Evolutionary conservation across 441 rosid genomes (phyloP), one percentile per base, ranked within the genome.

Genomic region (Viola pubescens): DNA sequence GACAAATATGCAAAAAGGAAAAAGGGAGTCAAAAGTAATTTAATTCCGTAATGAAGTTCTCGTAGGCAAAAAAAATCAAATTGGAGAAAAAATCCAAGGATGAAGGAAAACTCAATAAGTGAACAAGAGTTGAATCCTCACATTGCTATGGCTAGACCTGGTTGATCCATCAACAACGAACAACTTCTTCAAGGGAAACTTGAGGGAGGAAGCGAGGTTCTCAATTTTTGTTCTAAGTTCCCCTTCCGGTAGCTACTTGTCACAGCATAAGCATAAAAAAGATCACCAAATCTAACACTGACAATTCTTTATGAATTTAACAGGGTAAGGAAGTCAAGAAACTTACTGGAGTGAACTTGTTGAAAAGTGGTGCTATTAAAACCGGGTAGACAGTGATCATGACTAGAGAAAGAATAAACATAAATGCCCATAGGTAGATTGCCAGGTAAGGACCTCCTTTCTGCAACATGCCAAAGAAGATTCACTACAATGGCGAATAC

Each of bases 371-470:
- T 50, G 98, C 97, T 42, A 94, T 87, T 61, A 94, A 66, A 73
- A 86, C 61, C 37, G 97, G 97, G 73, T 83, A 88, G 63, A 94
- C 40, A 42, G 97, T 89, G 95, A 94, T 89, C 98, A 94, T 89
- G 68, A 83, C 94, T 59, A 94, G 87, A n/a, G 96, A 89, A 64
- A 89, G 79, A 65, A 81, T 85, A 69, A 94, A 88, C 91, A 88
- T 89, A 73, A 94, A 94, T 58, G 79, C 92, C 98, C 98, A 94
- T n/a, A 94, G 89, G 69, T 89, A 94, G 71, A 94, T 88, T 66
- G 98, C 96, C 72, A 94, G 79, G 76, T 94, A 94, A 64, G 97
- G 97, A 70, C 98, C 98, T 68, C 98, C 98, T 82, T 94, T 94
- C 97, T 92, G 92, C 73, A 70, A 71, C 66, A 57, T 4, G 37